Percentiles rank a stretch among this genome's conserved stretches.
phyloP scores from a whole-genome alignment of 805 yeast species.

The Saccharomyces kudriavzevii region DNA sequence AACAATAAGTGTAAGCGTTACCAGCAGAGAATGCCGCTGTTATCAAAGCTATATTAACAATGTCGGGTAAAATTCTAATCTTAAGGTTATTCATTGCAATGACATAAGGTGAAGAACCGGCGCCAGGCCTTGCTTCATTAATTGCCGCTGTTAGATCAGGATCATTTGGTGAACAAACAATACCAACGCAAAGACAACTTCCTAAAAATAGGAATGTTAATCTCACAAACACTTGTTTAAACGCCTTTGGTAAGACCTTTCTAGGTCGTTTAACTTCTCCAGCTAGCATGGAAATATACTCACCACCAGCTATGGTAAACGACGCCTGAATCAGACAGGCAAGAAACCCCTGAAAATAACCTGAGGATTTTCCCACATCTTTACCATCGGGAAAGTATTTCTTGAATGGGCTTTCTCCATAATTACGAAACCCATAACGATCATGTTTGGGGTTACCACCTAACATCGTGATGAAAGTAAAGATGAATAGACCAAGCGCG shows the following conservation, averaged over 20 bases:
- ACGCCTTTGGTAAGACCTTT: conserved; percentile 66
- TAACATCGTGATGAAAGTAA: conserved; percentile 73
- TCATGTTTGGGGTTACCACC: conserved; percentile 79
- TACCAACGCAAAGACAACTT: conserved; percentile 73
- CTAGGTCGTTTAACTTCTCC: conserved; percentile 73
- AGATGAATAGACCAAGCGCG: conserved; percentile 66
- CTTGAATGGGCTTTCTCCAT: conserved; percentile 50
- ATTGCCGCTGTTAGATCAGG: conserved; percentile 51
- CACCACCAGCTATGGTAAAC: conserved; percentile 82
- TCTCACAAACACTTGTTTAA: conserved; percentile 64
- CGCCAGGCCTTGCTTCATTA: conserved; percentile 59
- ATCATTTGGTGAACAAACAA: conserved; percentile 64
- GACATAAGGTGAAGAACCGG: conserved; percentile 73
- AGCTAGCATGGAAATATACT: conserved; percentile 76
- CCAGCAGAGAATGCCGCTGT: conserved; percentile 79
- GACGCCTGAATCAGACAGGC: conserved; percentile 63
- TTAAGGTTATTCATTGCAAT: conserved; percentile 69
- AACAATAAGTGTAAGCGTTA: conserved; percentile 68
- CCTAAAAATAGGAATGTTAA: conserved; percentile 60
- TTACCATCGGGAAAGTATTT: conserved; percentile 45
- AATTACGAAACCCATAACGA: conserved; percentile 50
- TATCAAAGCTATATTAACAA: conserved; percentile 71
- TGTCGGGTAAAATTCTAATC: conserved; percentile 60
- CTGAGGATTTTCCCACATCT: conserved; percentile 27
- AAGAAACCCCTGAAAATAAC: conserved; percentile 65